Base-by-base conservation (phyloP, 495 filamentous ascomycete species). In the Cercophora newfieldiana region DNA sequence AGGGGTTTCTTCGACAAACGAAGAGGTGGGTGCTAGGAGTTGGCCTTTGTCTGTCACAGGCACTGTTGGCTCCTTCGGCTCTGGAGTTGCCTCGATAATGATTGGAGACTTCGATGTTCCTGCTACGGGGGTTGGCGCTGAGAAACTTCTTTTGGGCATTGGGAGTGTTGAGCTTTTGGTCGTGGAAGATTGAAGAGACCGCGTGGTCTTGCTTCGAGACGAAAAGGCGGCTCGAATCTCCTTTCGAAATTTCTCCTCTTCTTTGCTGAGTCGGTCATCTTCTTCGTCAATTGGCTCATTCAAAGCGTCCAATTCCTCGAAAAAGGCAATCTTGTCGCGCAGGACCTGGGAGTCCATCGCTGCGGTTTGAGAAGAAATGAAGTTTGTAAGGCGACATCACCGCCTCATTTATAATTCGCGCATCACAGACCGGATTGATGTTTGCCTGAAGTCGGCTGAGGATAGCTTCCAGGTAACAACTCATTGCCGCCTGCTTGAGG, bases 281-380 rank as follows among this genome's bases (percentile, higher is more conserved):
- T 56, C 65, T 18, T 69, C 67, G 29, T 69, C 68, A 48, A 55
- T 57, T 16, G 64, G 21, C 26, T 53, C n/a, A 49, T 69, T 66
- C 3, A 77, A 67, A 1, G 68, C 67, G 37, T 75, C 69, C n/a
- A 77, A 44, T 18, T 55, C 50, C 7, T 68, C 58, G 25, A 77
- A 77, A 50, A 75, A 75, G 8, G 70, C 65, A 18, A 62, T 21
- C 50, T 77, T 77, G 33, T 74, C 73, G 8, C 59, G 22, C 12
- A 74, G 53, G 10, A 70, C 53, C 16, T 37, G 64, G 12, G 61
- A 62, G 18, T 44, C 56, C 73, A 75, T 73, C 7, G 61, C 53
- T 18, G 28, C 37, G 22, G 29, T 16, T 44, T 44, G 37, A 14
- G 3, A 44, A 16, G 12, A 16, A 16, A 28, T 57, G 7, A 22